Conservation (phyloP, 257 asterid genomes). For the Ligustrum vulgare region DNA sequence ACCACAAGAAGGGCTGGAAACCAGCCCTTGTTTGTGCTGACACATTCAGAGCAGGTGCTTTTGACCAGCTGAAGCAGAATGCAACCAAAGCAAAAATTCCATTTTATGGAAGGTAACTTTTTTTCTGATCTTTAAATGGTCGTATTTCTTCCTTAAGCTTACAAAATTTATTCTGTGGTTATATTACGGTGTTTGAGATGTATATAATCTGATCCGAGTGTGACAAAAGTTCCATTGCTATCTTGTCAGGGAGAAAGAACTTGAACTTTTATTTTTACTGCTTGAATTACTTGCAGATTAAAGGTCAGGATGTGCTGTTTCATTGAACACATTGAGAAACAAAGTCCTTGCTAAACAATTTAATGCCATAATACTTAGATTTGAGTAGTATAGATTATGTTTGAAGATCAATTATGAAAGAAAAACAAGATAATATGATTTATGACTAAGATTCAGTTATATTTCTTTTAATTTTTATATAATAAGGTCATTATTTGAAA, state of each 20-base stretch:
- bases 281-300: neutral
- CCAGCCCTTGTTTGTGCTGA: slow-evolving; percentile 94
- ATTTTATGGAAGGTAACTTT: slow-evolving; percentile 74
- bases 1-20: slow-evolving; percentile 92
- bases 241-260: neutral
- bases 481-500: too few species aligned
- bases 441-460: neutral
- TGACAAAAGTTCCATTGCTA: neutral
- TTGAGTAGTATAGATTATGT: neutral
- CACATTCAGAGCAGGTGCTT: slow-evolving; percentile 96
- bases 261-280: neutral
- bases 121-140: neutral
- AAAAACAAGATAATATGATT: neutral
- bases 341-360: neutral
- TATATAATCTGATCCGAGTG: neutral
- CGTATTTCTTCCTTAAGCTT: slow-evolving; percentile 6
- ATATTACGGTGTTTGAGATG: neutral
- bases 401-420: neutral
- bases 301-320: neutral
- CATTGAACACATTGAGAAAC: neutral
- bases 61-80: slow-evolving; percentile 92
- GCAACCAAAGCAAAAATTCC: slow-evolving; percentile 95
- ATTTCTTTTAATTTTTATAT: too few species aligned
- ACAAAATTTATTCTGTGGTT: neutral
- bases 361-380: neutral